Evolutionary conservation across 164 flowering plant species (phyloP), one percentile per base, ranked within the genome.

Genomic region (Warburgia ugandensis): DNA sequence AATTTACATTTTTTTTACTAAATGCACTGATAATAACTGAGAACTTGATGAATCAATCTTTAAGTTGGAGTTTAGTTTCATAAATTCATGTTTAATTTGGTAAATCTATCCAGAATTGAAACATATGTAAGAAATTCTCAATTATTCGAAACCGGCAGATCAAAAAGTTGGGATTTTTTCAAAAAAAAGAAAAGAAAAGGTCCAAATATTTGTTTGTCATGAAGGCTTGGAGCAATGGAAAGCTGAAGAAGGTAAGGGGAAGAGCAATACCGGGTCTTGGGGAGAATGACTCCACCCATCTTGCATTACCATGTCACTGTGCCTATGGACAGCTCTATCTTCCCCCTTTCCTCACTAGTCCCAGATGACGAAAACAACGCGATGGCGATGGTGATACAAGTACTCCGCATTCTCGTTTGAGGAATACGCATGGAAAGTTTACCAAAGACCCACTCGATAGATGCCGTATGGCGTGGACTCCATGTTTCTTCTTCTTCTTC

Each of bases 191-290:
- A 3, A 12, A 11, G 14, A 6, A 27, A 48, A 5, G 13, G 11
- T 17, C 14, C 11, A 27, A 1, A 30, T 29, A n/a, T 29, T 12
- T 38, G 30, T 6, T 33, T 21, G 19, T 8, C 3, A 9, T 45
- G 38, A 43, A 82, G 94, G 92, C 83, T 27, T 88, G 94, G 94
- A 83, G 94, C 71, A 85, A 88, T 63, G 97, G 97, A 36, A 76
- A 68, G 64, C 21, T 81, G 28, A 83, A 79, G 72, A 88, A 85
- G 57, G 91, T 88, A 33, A 79, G 83, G 58, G 94, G 89, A 30
- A 83, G 79, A 60, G 73, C 91, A 8, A 26, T 70, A 48, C 52
- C 68, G 7, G 49, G 25, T 35, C n/a, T 39, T 17, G 67, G 46
- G 5, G 65, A 55, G 8, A 65, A 50, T 11, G 36, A 60, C 6